Percentiles rank a stretch among this genome's conserved stretches.
phyloP scores from a whole-genome alignment of 2,329 filamentous ascomycete species.

The Colletotrichum kahawae region DNA sequence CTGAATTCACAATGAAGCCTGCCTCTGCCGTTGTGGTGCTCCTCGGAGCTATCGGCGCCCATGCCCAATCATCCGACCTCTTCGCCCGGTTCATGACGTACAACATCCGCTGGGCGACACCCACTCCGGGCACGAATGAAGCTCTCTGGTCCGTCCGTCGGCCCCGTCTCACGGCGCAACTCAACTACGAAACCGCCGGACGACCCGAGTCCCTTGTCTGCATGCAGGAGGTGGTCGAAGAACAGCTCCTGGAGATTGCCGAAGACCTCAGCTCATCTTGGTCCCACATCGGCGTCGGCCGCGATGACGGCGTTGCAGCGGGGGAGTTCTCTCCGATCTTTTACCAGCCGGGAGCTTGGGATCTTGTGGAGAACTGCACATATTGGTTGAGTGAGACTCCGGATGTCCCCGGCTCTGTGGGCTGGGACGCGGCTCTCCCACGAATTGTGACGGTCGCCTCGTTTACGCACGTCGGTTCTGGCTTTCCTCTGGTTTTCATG shows the following conservation, averaged over 20 bases:
- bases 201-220: conserved; percentile 43
- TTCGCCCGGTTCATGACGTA: conserved; percentile 47
- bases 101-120: conserved; percentile 55
- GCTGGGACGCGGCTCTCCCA: conserved; percentile 55
- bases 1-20: neutral
- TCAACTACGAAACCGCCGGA: conserved; percentile 39
- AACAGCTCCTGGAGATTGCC: conserved; percentile 48
- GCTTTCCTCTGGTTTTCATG: conserved; percentile 46
- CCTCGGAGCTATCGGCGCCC: neutral
- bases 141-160: conserved; percentile 44
- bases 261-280: conserved; percentile 46
- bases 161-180: conserved; percentile 39
- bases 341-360: conserved; percentile 60
- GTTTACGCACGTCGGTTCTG: conserved; percentile 45
- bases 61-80: neutral
- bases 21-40: neutral
- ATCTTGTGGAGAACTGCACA: conserved; percentile 55
- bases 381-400: conserved; percentile 69
- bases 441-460: conserved; percentile 54
- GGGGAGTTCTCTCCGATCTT: conserved; percentile 76
- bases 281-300: conserved; percentile 60
- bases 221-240: conserved; percentile 53
- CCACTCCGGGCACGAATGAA: conserved; percentile 41
- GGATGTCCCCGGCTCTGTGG: conserved; percentile 55
- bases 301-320: conserved; percentile 60